A percentile compares a stretch with the other conserved stretches of the same genome.
Evolutionary conservation across 225 moss, liverwort and hornwort species (phyloP).

Genomic region (Antitrichia curtipendula): DNA sequence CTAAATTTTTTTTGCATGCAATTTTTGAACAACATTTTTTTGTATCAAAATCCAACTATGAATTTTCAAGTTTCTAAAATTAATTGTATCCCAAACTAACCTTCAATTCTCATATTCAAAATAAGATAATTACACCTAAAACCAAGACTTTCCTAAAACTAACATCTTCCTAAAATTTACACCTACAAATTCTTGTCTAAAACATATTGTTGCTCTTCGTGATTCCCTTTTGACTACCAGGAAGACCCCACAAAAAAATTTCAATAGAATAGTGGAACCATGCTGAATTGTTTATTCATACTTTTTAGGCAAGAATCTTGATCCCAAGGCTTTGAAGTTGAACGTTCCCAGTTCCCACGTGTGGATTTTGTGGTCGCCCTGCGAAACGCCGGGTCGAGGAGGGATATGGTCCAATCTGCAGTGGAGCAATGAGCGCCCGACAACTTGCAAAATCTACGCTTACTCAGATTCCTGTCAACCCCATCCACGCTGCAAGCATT

Average conservation of each 20-base stretch:
- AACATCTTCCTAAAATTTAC: background rate
- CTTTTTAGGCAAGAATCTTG: background rate
- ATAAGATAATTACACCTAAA: background rate
- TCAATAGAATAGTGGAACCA: no score
- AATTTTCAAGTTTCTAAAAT: accelerated
- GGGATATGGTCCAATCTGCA: background rate
- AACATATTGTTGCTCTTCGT: no score
- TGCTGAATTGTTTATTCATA: background rate
- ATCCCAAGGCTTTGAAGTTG: background rate
- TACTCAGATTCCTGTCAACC: background rate
- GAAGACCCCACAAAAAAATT: background rate
- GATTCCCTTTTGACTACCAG: background rate
- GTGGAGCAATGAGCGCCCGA: background rate
- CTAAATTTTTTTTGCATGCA: background rate
- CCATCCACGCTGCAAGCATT: background rate
- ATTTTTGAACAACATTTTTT: background rate
- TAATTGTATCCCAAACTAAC: background rate
- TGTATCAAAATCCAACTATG: no score
- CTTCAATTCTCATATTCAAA: background rate
- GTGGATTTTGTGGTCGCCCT: background rate
- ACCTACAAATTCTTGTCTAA: no score
- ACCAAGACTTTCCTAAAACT: background rate
- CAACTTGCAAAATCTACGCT: background rate
- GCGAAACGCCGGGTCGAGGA: background rate
- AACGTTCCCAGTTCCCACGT: background rate